Conservation (phyloP, 805 yeast species). For the Maudiozyma barnettii region DNA sequence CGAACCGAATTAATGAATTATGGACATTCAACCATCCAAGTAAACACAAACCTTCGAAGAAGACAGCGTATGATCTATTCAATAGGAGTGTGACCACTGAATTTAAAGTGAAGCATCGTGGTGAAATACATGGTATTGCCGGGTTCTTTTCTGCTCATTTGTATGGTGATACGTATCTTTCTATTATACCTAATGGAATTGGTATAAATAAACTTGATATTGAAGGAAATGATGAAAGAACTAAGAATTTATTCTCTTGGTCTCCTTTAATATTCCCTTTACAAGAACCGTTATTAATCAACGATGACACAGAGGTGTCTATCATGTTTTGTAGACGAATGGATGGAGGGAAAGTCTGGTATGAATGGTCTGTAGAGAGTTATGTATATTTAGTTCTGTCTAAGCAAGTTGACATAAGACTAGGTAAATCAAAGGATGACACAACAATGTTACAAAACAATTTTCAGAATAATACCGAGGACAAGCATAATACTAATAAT, state of each 20-base stretch:
- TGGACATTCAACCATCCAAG: conserved; percentile 59
- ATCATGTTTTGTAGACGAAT: conserved; percentile 41
- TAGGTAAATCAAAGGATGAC: background rate
- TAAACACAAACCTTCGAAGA: no score
- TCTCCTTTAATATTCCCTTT: conserved; percentile 60
- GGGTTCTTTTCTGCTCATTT: conserved; percentile 69
- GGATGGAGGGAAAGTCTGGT: conserved; percentile 42
- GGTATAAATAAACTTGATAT: background rate
- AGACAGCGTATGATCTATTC: conserved; percentile 6
- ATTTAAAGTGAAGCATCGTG: conserved; percentile 39
- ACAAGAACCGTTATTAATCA: conserved; percentile 40
- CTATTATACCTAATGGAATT: conserved; percentile 21
- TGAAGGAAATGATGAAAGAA: background rate
- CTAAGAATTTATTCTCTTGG: conserved; percentile 47
- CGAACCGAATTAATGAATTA: conserved; percentile 38
- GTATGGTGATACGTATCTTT: conserved; percentile 42
- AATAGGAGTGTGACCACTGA: conserved; percentile 25
- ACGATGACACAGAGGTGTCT: conserved; percentile 48
- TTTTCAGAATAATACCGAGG: background rate
- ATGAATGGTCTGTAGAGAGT: conserved; percentile 54
- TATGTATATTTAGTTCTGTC: conserved; percentile 36
- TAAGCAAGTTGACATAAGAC: conserved; percentile 5
- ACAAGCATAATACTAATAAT: background rate
- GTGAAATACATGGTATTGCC: conserved; percentile 59
- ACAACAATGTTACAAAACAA: background rate